Percentiles rank a stretch among this genome's conserved stretches.
Conservation (phyloP, 2,329 filamentous ascomycete species). For the Exophiala sp. region DNA sequence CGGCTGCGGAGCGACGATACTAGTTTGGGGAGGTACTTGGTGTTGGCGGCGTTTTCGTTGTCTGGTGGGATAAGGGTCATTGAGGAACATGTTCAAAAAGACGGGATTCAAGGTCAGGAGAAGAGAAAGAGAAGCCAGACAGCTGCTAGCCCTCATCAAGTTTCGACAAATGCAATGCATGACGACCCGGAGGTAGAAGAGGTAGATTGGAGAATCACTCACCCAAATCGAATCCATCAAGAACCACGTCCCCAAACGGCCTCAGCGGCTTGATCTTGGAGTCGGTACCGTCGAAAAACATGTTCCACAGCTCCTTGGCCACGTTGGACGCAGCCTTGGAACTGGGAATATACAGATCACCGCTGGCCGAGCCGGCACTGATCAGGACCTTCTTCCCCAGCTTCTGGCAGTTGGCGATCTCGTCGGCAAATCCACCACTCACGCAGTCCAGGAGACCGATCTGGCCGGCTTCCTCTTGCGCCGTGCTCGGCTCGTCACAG, state of each 20-base stretch:
- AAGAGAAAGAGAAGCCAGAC: too few species aligned
- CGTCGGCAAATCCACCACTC: slow-evolving; percentile 12
- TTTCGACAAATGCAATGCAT: too few species aligned
- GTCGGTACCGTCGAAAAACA: slow-evolving; percentile 43
- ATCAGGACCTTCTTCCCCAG: slow-evolving; percentile 42
- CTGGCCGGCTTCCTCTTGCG: slow-evolving; percentile 15
- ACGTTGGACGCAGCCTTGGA: slow-evolving; percentile 39
- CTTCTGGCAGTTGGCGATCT: slow-evolving; percentile 33
- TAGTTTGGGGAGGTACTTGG: slow-evolving; percentile 1
- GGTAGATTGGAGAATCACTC: neutral
- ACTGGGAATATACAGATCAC: slow-evolving; percentile 40
- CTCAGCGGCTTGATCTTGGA: slow-evolving; percentile 35
- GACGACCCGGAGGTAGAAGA: too few species aligned
- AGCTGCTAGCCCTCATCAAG: too few species aligned
- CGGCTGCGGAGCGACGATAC: slow-evolving; percentile 8
- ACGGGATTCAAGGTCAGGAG: too few species aligned
- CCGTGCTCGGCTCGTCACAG: slow-evolving; percentile 13
- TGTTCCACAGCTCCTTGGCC: slow-evolving; percentile 46
- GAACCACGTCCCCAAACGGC: slow-evolving; percentile 41
- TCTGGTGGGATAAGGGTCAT: neutral
- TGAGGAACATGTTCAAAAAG: neutral
- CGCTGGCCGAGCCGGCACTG: slow-evolving; percentile 42
- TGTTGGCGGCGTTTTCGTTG: slow-evolving; percentile 7
- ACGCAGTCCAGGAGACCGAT: slow-evolving; percentile 24
- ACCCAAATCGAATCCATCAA: slow-evolving; percentile 47